Evolutionary conservation across 2,329 filamentous ascomycete genomes (phyloP).

Genomic region (Alternaria sp.): DNA sequence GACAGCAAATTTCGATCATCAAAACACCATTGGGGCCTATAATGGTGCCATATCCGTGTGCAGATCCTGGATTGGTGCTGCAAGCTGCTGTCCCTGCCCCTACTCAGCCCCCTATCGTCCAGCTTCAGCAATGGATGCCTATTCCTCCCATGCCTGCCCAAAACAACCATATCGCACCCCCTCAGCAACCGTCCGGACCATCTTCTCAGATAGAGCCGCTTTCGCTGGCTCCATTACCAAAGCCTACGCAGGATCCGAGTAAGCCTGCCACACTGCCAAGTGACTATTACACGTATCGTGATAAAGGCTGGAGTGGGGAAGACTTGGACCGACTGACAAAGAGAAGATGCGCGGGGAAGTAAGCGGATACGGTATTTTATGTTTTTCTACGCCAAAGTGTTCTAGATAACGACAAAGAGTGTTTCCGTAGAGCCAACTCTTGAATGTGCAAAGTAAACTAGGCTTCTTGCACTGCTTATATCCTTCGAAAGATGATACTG

Average conservation of each 20-base stretch:
- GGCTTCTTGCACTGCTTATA: not conserved
- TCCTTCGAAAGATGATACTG: not conserved
- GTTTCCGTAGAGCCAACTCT: not conserved
- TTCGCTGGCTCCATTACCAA: not conserved
- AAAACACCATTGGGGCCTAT: not conserved
- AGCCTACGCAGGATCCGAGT: not conserved
- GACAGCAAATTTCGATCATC: not conserved
- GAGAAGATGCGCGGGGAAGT: not conserved
- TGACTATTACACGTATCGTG: not conserved
- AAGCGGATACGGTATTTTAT: not conserved
- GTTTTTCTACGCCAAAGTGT: not conserved
- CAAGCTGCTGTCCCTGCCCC: not conserved
- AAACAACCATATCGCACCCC: not conserved
- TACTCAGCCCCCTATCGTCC: not conserved
- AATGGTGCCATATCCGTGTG: not conserved
- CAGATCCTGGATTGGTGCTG: not conserved
- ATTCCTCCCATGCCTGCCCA: not conserved
- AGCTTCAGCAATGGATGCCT: not conserved
- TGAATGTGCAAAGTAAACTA: not conserved
- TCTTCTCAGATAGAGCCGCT: not conserved
- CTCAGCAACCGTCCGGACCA: not conserved
- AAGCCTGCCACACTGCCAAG: not conserved
- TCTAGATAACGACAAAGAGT: not conserved
- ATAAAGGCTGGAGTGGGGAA: not conserved
- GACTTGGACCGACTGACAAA: not conserved